phyloP scores from a whole-genome alignment of 768 basidiomycete genomes.

The Suillus clintonianus region DNA sequence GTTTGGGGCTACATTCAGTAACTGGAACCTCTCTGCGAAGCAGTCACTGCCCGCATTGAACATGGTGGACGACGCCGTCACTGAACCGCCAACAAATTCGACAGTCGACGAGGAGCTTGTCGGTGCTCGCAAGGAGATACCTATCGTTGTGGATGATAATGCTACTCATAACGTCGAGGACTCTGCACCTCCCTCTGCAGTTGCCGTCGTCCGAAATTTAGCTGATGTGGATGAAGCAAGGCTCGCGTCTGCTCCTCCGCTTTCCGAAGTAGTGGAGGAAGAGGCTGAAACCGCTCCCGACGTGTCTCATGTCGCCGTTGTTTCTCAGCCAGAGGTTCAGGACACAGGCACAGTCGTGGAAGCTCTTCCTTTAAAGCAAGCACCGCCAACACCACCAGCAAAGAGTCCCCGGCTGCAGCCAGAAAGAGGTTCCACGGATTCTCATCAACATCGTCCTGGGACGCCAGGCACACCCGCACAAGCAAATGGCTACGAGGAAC shows the following conservation, averaged over 20 bases:
- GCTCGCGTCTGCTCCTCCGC: neutral
- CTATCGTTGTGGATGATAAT: constrained; percentile 10
- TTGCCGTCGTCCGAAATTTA: neutral
- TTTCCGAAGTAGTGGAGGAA: neutral
- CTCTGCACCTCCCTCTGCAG: neutral
- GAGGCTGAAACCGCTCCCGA: neutral
- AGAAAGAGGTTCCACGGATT: constrained; percentile 6
- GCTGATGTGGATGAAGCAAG: neutral
- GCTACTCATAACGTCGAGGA: neutral
- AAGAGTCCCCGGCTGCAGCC: neutral
- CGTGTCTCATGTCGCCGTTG: neutral
- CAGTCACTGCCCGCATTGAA: neutral
- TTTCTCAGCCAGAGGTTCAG: neutral
- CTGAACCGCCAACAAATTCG: constrained; percentile 18
- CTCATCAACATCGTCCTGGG: constrained; percentile 1
- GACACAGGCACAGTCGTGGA: neutral
- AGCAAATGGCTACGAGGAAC: constrained; percentile 17
- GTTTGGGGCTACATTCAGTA: neutral
- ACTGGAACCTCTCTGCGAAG: neutral
- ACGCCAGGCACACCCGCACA: constrained; percentile 7
- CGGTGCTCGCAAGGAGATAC: constrained; percentile 9
- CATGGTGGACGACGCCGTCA: constrained; percentile 13
- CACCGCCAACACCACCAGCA: constrained; percentile 11
- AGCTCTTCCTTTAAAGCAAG: neutral
- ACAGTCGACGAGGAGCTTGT: constrained; percentile 11